These are phyloP conservation scores for Fagopyrum esculentum DNA, from an alignment of 148 eudicot species.

Conservation along the genomic window DNA sequence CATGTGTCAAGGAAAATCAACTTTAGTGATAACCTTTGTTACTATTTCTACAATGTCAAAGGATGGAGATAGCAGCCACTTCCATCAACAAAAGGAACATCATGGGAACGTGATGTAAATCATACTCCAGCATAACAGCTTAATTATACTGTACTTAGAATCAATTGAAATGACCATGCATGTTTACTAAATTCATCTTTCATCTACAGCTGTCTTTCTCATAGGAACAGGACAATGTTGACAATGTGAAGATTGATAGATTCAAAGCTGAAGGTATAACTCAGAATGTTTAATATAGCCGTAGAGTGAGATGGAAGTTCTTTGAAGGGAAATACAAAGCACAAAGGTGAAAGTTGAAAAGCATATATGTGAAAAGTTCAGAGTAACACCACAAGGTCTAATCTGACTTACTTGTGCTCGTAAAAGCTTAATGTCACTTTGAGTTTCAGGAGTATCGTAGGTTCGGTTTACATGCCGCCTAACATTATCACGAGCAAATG, in stretches of 20 bases:
- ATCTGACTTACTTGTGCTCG: constrained; percentile 60
- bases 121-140: background rate
- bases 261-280: background rate
- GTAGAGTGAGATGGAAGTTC: background rate
- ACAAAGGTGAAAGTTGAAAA: background rate
- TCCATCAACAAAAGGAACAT: background rate
- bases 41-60: background rate
- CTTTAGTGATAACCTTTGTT: too few relatives aligned
- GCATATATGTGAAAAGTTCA: background rate
- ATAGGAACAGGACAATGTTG: background rate
- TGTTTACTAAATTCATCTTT: background rate
- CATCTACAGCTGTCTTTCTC: background rate
- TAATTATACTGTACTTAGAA: background rate
- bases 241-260: background rate
- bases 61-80: background rate
- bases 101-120: background rate
- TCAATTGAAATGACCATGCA: background rate
- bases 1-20: background rate
- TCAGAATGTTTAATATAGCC: background rate
- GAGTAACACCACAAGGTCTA: background rate
- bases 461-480: constrained; percentile 83
- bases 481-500: constrained; percentile 82
- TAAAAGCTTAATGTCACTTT: constrained; percentile 76
- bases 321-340: background rate
- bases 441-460: constrained; percentile 69